Base-by-base conservation (phyloP, 2,329 filamentous ascomycete species). In the Fusarium austroafricanum region DNA sequence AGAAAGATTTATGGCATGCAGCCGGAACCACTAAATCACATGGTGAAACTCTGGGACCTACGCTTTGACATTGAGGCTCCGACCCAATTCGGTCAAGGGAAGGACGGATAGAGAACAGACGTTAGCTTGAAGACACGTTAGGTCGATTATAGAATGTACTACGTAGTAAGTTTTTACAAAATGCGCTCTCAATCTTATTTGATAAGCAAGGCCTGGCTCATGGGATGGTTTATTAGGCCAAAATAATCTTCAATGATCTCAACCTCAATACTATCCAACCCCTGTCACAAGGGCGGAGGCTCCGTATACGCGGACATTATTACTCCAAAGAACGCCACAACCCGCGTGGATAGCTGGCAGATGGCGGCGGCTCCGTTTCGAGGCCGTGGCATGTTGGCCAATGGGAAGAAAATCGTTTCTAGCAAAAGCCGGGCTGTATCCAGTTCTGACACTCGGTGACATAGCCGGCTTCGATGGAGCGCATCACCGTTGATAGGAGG, bases 31-130 rank as follows among this genome's bases (percentile, higher is more conserved):
- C 71, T 73, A 73, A 68, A 29, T 38, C 11, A 29, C 55, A 68
- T 73, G 67, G 56, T 73, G 71, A 73, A 73, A 73, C 71, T 62
- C 47, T 57, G 47, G 52, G 58, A 70, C 38, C 47, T 51, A 14
- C 71, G 71, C 71, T 73, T 68, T 71, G 71, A 71, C 71, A 29
- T 42, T 39, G 33, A 46, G 28, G 43, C 23, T 51, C 49, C 38
- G 45, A 50, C 55, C 52, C 31, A 51, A 50, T 57, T 23, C 42
- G 54, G 55, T 29, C 59, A 67, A 54, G 17, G 42, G 40, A 68
- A 47, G 43, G 42, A 55, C 38, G 52, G 52, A 50, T 44, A 61
- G 59, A 55, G 40, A 64, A 46, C 29, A 39, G 57, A 62, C 40
- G 47, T 43, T 55, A 52, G 23, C 46, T 62, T 42, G 45, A 39